Base-by-base conservation (phyloP, 805 yeast genomes). In the Cyberlindnera petersonii region DNA sequence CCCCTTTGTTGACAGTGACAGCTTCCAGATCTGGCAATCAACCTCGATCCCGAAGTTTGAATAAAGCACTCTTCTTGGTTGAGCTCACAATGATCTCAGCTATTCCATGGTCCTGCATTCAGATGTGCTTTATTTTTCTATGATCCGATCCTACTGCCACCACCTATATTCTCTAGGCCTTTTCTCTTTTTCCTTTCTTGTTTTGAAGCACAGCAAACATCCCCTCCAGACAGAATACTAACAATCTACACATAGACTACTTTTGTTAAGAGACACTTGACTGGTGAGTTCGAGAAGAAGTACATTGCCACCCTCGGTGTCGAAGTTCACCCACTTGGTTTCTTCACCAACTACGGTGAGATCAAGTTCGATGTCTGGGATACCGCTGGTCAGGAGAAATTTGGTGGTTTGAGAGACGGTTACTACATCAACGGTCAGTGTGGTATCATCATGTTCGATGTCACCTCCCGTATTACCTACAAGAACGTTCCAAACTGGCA, bases 401-500 rank as follows among this genome's bases (percentile, higher is more conserved):
- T 93, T 58, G 99, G 99, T 71, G 98, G 99, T 59, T 77, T 93
- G 64, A 89, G 99, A 78, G 99, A 93, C 64, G 99, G 99, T 65
- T 93, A 93, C 77, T 93, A 93, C 74, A 93, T 93, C 69, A 91
- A 93, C 68, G 99, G 98, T 64, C 96, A 93, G 74, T 93, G 98
- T 79, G 99, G 98, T 74, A 93, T 93, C 75, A 93, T 93, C 69
- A 93, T 93, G 99, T 93, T 93, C 66, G 99, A 93, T 71, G 98
- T 93, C 50, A 93, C 99, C 49, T 88, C 98, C 38, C 89, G 99
- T 78, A 91, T 93, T 74, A 93, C 98, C 56, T 93, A 93, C 77
- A 93, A 93, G 78, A 93, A 93, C 72, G 99, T 93, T 66, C 98
- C 99, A 69, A 94, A 93, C 86, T 93, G 99, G 99, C 97, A 94